Base-by-base conservation (phyloP, 2,329 filamentous ascomycete genomes). In the Endoconidiophora polonica region DNA sequence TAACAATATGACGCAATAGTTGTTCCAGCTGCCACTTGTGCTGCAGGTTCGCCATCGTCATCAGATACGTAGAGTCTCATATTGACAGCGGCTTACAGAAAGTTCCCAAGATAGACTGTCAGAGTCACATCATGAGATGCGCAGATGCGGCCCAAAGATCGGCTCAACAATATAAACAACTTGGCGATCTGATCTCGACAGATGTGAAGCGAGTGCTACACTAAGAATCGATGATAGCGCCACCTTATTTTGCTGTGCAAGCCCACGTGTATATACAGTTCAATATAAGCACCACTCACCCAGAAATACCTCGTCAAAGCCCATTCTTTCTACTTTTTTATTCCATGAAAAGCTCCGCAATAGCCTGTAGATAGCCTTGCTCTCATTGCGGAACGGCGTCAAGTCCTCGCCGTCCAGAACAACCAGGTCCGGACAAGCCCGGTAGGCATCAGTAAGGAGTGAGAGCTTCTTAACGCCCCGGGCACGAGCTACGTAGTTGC, bases 401-500 rank as follows among this genome's bases (percentile, higher is more conserved):
- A 94, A 68, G 58, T 94, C 87, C 64, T 96, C 87, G 26, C 90
- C 88, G 16, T 93, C 75, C 37, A 91, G 76, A 45, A 95, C 79
- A 47, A 94, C 77, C 14, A 94, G 74, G 51, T 94, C 85, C 0
- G 88, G 87, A 57, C 87, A 94, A 24, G 80, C 63, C 57, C 73
- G 78, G 64, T 77, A 84, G 3, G 90, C 91, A 55, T 95, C 86
- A 48, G 72, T 75, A 60, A 95, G 79, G 55, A 86, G 74, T 71
- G 93, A 87, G 54, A 96, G 72, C 68, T 98, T 96, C 62, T 75
- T 71, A 49, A 88, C 71, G 49, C 77, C 78, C n/a, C 66, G 73
- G 47, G 77, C 69, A 36, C 90, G 79, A 20, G 90, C 90, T 61
- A 84, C 85, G 63, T 96, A 96, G 66, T 96, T 96, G 72, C 86